These are phyloP conservation scores for Torulaspora quercuum DNA, from an alignment of 805 yeast species.

Conservation along the genomic window DNA sequence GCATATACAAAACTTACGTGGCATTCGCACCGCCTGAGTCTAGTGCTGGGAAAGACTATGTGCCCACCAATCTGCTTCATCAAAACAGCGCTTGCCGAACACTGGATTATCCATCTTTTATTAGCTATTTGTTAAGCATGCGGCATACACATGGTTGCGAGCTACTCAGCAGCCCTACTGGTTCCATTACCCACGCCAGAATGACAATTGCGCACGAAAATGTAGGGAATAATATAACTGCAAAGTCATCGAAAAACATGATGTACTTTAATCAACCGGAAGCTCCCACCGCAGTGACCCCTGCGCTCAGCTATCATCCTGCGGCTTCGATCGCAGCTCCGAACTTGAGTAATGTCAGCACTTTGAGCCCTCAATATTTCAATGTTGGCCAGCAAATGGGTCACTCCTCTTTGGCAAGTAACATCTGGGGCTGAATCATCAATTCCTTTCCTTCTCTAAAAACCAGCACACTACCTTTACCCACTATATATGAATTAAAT, in stretches of 20 bases:
- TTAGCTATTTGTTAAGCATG: slow-evolving; percentile 24
- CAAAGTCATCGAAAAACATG: slow-evolving; percentile 1
- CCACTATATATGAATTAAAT: too few species aligned
- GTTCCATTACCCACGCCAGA: slow-evolving; percentile 28
- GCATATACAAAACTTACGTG: slow-evolving; percentile 19
- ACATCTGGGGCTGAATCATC: slow-evolving; percentile 20
- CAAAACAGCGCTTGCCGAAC: slow-evolving; percentile 20
- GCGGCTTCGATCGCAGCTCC: not conserved
- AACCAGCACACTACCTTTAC: not conserved
- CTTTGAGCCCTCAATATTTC: slow-evolving; percentile 12
- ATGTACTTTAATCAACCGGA: slow-evolving; percentile 3
- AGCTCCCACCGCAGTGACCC: not conserved
- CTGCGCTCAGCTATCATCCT: slow-evolving; percentile 2
- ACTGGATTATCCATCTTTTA: slow-evolving; percentile 23
- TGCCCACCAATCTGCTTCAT: slow-evolving; percentile 26
- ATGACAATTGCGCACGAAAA: slow-evolving; percentile 11
- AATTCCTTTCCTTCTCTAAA: not conserved
- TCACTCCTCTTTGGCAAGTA: slow-evolving; percentile 14
- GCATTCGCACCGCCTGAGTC: slow-evolving; percentile 14
- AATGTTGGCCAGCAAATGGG: slow-evolving; percentile 8
- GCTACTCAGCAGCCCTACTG: slow-evolving; percentile 20
- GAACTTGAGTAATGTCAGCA: slow-evolving; percentile 4
- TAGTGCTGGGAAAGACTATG: slow-evolving; percentile 14
- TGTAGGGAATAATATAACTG: not conserved
- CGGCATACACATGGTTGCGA: slow-evolving; percentile 24